These are phyloP conservation scores for Hypoxylon trugodes DNA, from an alignment of 495 filamentous ascomycete species.

Conservation along the genomic window DNA sequence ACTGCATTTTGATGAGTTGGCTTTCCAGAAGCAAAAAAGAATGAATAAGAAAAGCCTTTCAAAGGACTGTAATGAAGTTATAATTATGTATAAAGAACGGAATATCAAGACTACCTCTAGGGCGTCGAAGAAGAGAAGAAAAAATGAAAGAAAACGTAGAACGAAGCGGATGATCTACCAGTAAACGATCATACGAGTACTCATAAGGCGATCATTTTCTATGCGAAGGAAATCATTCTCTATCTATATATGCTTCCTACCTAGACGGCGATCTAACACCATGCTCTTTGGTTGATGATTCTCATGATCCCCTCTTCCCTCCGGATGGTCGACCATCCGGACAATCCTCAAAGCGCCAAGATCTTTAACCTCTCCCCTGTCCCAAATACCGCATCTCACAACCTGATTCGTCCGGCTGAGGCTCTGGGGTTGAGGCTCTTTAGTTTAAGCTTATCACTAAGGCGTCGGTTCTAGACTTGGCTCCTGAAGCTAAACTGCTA, in stretches of 20 bases:
- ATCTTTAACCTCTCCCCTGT: neutral
- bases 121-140: conserved; percentile 36
- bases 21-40: conserved; percentile 40
- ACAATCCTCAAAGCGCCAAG: conserved; percentile 36
- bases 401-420: conserved; percentile 28
- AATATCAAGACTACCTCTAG: conserved; percentile 37
- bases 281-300: conserved; percentile 20
- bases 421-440: conserved; percentile 18
- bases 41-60: conserved; percentile 41
- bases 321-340: conserved; percentile 36
- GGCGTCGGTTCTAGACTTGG: conserved; percentile 5
- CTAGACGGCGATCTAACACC: conserved; percentile 28
- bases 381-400: conserved; percentile 1
- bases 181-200: conserved; percentile 29
- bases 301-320: conserved; percentile 20
- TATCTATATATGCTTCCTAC: conserved; percentile 30
- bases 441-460: conserved; percentile 10
- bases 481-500: conserved; percentile 19
- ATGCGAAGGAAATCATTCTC: conserved; percentile 25
- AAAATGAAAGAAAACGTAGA: conserved; percentile 33
- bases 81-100: conserved; percentile 32
- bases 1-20: conserved; percentile 42
- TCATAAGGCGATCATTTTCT: conserved; percentile 37
- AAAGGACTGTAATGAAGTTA: conserved; percentile 37
- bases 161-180: conserved; percentile 32